Percentiles rank a stretch among this genome's conserved stretches.
phyloP scores from a whole-genome alignment of 805 yeast genomes.

The Candida nemodendra region DNA sequence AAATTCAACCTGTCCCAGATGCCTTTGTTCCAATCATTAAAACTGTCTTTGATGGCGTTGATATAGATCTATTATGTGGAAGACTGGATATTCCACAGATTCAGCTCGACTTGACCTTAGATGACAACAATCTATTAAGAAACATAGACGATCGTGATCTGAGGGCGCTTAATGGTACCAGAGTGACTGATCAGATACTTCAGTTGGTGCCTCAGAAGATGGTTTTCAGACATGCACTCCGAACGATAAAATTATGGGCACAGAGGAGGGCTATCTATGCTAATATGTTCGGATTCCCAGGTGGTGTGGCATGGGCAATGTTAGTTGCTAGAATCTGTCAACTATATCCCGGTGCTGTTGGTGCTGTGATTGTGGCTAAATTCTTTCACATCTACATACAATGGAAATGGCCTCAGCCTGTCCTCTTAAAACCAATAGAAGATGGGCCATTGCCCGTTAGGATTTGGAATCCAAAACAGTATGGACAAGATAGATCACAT shows the following conservation, averaged over 20 bases:
- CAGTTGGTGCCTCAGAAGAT: constrained; percentile 88
- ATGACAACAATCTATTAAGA: constrained; percentile 79
- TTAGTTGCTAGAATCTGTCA: constrained; percentile 97
- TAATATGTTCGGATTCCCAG: constrained; percentile 95
- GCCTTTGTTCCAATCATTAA: constrained; percentile 98
- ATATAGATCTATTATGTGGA: constrained; percentile 89
- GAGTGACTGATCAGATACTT: constrained; percentile 94
- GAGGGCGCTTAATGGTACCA: constrained; percentile 89
- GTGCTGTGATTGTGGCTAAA: constrained; percentile 86
- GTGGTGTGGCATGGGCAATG: constrained; percentile 99
- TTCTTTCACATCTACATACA: constrained; percentile 82
- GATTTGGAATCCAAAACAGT: constrained; percentile 94
- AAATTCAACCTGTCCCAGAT: constrained; percentile 90
- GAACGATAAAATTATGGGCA: constrained; percentile 97
- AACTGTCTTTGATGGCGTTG: constrained; percentile 84
- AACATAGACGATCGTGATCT: constrained; percentile 90
- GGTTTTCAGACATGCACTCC: constrained; percentile 85
- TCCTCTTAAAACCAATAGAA: constrained; percentile 84
- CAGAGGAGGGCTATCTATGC: constrained; percentile 92
- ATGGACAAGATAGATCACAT: constrained; percentile 86
- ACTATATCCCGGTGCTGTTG: constrained; percentile 91
- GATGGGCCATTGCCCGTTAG: constrained; percentile 96
- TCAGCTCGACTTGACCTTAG: constrained; percentile 68
- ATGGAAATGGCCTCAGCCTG: constrained; percentile 99
- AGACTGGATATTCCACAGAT: constrained; percentile 79